Evolutionary conservation across 345 rosid genomes (phyloP), one percentile per base, ranked within the genome.

Genomic region (Boechera divaricarpa): DNA sequence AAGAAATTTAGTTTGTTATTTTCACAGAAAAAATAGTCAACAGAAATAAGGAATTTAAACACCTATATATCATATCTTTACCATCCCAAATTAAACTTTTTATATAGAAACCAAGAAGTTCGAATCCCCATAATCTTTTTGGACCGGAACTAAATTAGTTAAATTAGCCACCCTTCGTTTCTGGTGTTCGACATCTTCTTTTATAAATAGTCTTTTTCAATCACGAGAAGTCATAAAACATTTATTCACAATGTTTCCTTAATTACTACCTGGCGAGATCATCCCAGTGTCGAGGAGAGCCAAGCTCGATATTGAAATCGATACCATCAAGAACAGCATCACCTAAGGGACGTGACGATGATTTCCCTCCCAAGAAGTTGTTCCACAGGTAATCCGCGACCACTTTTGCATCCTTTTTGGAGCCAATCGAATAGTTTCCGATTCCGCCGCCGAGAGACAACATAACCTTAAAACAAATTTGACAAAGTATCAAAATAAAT

Each of bases 371-470:
- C 65, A 84, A 67, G 60, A 73, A 86, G 39, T 82, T 84, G 63
- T 86, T 74, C 83, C 82, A 84, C 26, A 86, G 36, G 5, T 86
- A 84, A 15, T 75, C 57, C 0, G 86, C 85, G 0, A 89, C 79
- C n/a, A 45, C 77, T 61, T 68, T 64, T 3, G 93, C 89, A 2
- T 89, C 89, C 3, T 70, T 72, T 7, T n/a, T 26, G 2, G 91
- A 87, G 57, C 80, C 70, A 18, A 89, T 76, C 3, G 87, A 74
- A 75, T 85, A 87, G 76, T 74, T 79, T 4, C 89, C 87, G 1
- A 67, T 39, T 6, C 86, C 85, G 1, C 93, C 93, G 0, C 93
- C 91, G 1, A 89, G 72, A 12, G 93, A 87, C 38, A 89, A 83
- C 85, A 85, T 71, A 10, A 87, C 93, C 81, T 77, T 59, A 5